Base-by-base conservation (phyloP, 176 grass and related monocot genomes). In the Oryza meridionalis region DNA sequence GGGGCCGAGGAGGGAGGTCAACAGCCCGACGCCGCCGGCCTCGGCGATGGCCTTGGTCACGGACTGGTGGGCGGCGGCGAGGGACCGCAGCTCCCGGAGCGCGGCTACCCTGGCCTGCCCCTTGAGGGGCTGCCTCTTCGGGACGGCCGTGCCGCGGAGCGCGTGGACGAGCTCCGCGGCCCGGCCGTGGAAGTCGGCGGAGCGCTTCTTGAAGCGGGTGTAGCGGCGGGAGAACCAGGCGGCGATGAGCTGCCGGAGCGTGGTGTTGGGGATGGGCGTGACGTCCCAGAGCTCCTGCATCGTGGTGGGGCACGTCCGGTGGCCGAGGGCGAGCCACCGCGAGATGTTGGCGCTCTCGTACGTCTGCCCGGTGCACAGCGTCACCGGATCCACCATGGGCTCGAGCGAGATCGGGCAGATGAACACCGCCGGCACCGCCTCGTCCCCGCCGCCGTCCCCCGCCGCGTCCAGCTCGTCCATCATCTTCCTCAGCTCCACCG, bases 221-320 rank as follows among this genome's bases (percentile, higher is more conserved):
- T 96, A 94, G 35, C 89, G 87, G 67, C 90, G 86, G 21, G 93
- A 94, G 96, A 99, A 99, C 96, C 96, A 99, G 71, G 96, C 88
- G 27, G 84, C 90, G 86, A 99, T 96, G 64, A 99, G 90, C 79
- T 95, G 94, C 0, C 88, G 88, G 73, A 99, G 93, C 10, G 96
- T 99, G 67, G 88, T 84, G 88, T 99, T 99, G 69, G 96, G 96
- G 22, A 93, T 99, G 73, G 95, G 85, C 10, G 86, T 67, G 62
- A 92, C 93, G 69, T 96, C 93, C 96, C 96, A 99, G 65, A 99
- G 87, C 78, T 99, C 96, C 80, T 99, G 96, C 96, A 99, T 99
- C 25, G 96, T 99, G 59, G 96, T 99, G 0, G 96, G 96, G 87
- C 96, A 99, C 73, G 93, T 99, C 25, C 89, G 84, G 89, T 95